A percentile compares a stretch with the other conserved stretches of the same genome.
Conservation (phyloP, 768 basidiomycete species). For the Serendipita sp. region DNA sequence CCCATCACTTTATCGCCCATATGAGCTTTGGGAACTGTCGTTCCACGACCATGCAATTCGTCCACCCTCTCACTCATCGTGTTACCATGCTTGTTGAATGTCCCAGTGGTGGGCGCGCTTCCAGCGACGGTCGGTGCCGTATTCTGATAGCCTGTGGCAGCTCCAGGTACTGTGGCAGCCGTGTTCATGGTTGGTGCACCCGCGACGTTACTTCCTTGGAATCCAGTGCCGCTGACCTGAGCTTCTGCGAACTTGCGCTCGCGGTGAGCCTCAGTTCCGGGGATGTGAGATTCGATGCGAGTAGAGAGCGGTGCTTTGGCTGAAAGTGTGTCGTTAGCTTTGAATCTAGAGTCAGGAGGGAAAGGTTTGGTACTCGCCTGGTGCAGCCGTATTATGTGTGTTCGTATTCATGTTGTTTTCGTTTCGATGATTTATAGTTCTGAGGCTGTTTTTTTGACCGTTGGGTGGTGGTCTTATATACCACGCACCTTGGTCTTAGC, state of each 20-base stretch:
- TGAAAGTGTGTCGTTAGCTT: background rate
- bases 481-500: background rate
- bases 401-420: background rate
- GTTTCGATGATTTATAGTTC: background rate
- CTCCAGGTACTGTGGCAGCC: background rate
- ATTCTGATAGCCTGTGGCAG: background rate
- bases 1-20: background rate
- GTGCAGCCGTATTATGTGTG: background rate
- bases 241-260: background rate
- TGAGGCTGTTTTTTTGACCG: background rate
- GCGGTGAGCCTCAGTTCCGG: background rate
- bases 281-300: slow-evolving; percentile 1
- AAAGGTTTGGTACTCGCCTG: no score
- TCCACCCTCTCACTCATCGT: background rate
- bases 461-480: background rate
- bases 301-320: background rate
- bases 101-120: background rate
- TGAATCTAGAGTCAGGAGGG: no score
- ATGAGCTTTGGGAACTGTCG: background rate
- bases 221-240: background rate
- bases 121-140: background rate
- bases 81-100: background rate
- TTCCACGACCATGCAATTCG: background rate
- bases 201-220: background rate
- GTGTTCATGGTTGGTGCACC: background rate